These are phyloP conservation scores for Curvularia hawaiiensis DNA, from an alignment of 2,329 filamentous ascomycete species.

Conservation along the genomic window DNA sequence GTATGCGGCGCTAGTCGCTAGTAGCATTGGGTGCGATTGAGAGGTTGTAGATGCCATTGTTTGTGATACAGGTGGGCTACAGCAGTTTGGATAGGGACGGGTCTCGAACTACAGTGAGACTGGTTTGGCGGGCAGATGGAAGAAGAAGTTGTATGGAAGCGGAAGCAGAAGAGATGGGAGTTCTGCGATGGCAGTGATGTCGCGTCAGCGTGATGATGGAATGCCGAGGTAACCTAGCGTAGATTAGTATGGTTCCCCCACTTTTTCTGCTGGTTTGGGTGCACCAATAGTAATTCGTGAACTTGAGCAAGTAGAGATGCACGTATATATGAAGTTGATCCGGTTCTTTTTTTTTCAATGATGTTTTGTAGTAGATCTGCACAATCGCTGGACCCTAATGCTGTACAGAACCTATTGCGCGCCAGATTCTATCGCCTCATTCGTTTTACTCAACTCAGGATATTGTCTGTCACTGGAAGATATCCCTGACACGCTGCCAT, in stretches of 20 bases:
- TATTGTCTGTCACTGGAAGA: neutral
- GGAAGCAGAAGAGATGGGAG: neutral
- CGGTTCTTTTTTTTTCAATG: neutral
- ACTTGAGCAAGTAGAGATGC: neutral
- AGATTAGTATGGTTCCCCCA: constrained; percentile 10
- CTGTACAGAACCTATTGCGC: neutral
- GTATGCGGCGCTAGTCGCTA: constrained; percentile 35
- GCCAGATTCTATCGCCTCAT: neutral
- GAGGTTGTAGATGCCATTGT: constrained; percentile 25
- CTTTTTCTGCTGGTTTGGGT: constrained; percentile 11
- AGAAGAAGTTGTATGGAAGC: neutral
- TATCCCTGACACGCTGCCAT: neutral
- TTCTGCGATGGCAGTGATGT: neutral
- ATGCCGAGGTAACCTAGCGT: constrained; percentile 9
- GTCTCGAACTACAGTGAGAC: neutral
- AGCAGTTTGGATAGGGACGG: neutral
- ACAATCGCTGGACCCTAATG: neutral
- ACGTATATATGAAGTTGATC: neutral
- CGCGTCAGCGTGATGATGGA: constrained; percentile 8
- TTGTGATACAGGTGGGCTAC: neutral
- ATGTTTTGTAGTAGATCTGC: neutral
- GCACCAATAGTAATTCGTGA: neutral
- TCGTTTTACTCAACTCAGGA: neutral
- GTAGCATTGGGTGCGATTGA: constrained; percentile 35
- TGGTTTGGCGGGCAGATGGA: neutral